These are phyloP conservation scores for Magnolia kwangsiensis DNA, from an alignment of 164 flowering plant genomes.

Conservation along the genomic window DNA sequence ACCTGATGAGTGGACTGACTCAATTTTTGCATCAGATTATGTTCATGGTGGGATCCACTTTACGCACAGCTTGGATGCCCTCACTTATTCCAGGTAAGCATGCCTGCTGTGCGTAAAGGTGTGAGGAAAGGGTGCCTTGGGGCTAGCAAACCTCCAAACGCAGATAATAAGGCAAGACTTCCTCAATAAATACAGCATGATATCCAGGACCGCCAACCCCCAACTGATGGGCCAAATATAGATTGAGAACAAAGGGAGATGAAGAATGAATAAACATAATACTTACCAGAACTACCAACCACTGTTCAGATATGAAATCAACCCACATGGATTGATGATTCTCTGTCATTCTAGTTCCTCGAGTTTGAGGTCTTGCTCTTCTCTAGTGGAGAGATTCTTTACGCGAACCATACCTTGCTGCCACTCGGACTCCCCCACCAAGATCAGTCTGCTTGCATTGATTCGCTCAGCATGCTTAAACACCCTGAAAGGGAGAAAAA, in stretches of 20 bases:
- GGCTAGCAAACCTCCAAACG: too few relatives aligned
- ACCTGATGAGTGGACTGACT: too few relatives aligned
- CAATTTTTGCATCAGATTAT: too few relatives aligned
- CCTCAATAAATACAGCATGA: too few relatives aligned
- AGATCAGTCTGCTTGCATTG: slow-evolving; percentile 65
- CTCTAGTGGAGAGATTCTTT: slow-evolving; percentile 68
- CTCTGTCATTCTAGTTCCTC: slow-evolving; percentile 51
- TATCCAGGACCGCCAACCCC: too few relatives aligned
- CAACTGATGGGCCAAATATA: too few relatives aligned
- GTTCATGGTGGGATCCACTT: too few relatives aligned
- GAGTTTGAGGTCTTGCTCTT: slow-evolving; percentile 59
- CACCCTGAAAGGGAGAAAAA: slow-evolving; percentile 43
- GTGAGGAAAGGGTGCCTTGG: too few relatives aligned
- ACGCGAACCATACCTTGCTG: slow-evolving; percentile 76
- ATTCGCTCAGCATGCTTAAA: slow-evolving; percentile 83
- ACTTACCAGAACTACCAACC: background rate
- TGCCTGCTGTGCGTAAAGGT: too few relatives aligned
- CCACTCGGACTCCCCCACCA: slow-evolving; percentile 87
- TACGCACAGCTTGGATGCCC: too few relatives aligned
- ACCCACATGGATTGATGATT: background rate
- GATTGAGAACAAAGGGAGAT: background rate
- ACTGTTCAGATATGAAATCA: background rate
- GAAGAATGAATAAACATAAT: background rate
- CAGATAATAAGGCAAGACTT: too few relatives aligned
- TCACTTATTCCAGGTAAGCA: too few relatives aligned